Conservation (phyloP, 2,329 filamentous ascomycete species). For the Cladophialophora bantiana region DNA sequence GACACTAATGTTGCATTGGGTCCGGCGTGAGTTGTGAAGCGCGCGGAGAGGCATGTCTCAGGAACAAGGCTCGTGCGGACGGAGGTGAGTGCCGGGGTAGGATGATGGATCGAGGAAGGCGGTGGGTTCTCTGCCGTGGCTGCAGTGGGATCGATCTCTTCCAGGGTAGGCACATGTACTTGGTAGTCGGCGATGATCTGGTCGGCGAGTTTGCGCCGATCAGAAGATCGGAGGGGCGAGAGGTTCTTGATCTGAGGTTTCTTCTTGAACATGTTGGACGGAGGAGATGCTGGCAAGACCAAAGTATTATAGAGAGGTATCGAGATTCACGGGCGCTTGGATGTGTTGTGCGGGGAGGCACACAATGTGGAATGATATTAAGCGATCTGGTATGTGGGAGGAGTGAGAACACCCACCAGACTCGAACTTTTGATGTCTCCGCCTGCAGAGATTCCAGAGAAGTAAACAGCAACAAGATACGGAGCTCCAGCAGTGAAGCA, state of each 20-base stretch:
- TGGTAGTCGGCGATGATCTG: constrained; percentile 70
- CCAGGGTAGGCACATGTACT: constrained; percentile 54
- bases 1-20: constrained; percentile 67
- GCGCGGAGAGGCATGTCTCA: constrained; percentile 67
- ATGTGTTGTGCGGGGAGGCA: not conserved
- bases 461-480: not conserved
- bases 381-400: not conserved
- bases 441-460: constrained; percentile 1
- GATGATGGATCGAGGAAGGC: constrained; percentile 48
- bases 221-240: constrained; percentile 70
- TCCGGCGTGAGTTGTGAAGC: constrained; percentile 70
- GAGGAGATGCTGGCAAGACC: not conserved
- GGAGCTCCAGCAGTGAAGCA: not conserved
- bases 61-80: constrained; percentile 68
- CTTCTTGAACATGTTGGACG: constrained; percentile 65
- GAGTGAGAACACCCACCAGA: not conserved
- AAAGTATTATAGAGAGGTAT: not conserved
- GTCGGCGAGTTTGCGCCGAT: constrained; percentile 70
- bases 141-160: constrained; percentile 45
- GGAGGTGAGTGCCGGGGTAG: constrained; percentile 56
- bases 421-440: not conserved
- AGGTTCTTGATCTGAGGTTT: constrained; percentile 72
- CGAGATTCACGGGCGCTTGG: not conserved
- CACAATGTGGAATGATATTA: not conserved
- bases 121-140: constrained; percentile 51